Percentiles rank a stretch among this genome's conserved stretches.
Conservation (phyloP, 2,329 filamentous ascomycete genomes). For the Hypoxylon sp. region DNA sequence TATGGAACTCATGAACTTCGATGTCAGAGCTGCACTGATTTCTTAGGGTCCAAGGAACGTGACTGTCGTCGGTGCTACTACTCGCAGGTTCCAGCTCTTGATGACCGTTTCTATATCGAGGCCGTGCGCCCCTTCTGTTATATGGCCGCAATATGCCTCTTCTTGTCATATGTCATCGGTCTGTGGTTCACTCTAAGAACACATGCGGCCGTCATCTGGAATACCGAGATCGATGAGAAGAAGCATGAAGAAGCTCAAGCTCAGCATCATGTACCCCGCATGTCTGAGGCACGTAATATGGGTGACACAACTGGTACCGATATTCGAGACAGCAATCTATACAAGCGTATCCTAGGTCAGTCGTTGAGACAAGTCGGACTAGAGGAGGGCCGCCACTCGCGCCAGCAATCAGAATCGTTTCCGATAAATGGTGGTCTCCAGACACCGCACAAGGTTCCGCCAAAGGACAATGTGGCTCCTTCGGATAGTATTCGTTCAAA, state of each 20-base stretch:
- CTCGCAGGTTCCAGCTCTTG: slow-evolving; percentile 84
- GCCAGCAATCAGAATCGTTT: slow-evolving; percentile 48
- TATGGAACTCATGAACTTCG: slow-evolving; percentile 97
- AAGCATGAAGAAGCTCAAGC: slow-evolving; percentile 68
- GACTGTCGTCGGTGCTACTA: slow-evolving; percentile 97
- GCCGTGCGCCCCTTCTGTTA: slow-evolving; percentile 96
- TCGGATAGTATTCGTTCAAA: slow-evolving; percentile 59
- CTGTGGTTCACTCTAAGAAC: slow-evolving; percentile 96
- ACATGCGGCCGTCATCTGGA: slow-evolving; percentile 98
- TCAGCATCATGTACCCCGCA: slow-evolving; percentile 49
- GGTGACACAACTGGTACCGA: slow-evolving; percentile 71
- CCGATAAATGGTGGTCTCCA: slow-evolving; percentile 61
- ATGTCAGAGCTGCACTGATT: slow-evolving; percentile 76
- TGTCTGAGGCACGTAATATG: slow-evolving; percentile 57
- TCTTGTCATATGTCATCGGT: slow-evolving; percentile 93
- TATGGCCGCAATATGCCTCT: slow-evolving; percentile 86
- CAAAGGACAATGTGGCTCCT: slow-evolving; percentile 69
- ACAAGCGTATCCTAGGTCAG: slow-evolving; percentile 93
- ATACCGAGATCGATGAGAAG: slow-evolving; percentile 84
- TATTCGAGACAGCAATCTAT: slow-evolving; percentile 88
- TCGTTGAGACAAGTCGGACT: slow-evolving; percentile 88
- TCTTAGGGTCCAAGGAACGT: slow-evolving; percentile 62
- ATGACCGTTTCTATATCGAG: slow-evolving; percentile 90
- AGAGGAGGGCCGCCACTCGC: slow-evolving; percentile 58
- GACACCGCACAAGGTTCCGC: slow-evolving; percentile 82